Conservation (phyloP, 2,329 filamentous ascomycete genomes). For the Hirsutella thompsonii region DNA sequence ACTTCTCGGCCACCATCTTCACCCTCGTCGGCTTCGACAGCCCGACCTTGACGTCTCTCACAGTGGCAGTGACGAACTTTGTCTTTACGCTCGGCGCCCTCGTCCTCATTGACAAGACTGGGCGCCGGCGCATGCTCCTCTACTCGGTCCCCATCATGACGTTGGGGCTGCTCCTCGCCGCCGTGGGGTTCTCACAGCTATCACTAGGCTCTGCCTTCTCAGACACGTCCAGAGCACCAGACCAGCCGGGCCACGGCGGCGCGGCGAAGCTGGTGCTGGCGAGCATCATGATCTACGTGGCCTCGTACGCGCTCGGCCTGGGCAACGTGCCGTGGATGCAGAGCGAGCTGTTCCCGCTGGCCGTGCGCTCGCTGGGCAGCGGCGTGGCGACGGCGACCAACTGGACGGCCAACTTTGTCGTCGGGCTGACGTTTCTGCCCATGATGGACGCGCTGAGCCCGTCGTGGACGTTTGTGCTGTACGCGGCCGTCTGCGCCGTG, state of each 20-base stretch:
- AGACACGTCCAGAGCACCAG: conserved; percentile 7
- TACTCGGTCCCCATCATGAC: conserved; percentile 79
- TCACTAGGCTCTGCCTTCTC: conserved; percentile 11
- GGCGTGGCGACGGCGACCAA: conserved; percentile 67
- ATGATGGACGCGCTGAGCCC: conserved; percentile 69
- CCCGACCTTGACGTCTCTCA: conserved; percentile 68
- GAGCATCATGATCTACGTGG: conserved; percentile 73
- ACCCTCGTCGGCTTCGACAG: conserved; percentile 63
- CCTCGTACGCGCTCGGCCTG: conserved; percentile 73
- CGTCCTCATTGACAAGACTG: conserved; percentile 64
- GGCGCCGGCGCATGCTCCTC: conserved; percentile 67
- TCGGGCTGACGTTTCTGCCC: conserved; percentile 78
- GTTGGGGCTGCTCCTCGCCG: conserved; percentile 55
- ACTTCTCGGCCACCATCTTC: conserved; percentile 78
- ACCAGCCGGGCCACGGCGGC: conserved; percentile 8
- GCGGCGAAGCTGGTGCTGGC: conserved; percentile 50
- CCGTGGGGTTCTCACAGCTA: conserved; percentile 58
- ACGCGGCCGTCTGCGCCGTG: conserved; percentile 54
- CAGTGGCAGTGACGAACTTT: conserved; percentile 74
- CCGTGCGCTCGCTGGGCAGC: conserved; percentile 59
- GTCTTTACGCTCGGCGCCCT: conserved; percentile 66
- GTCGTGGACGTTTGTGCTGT: conserved; percentile 68
- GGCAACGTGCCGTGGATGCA: conserved; percentile 97
- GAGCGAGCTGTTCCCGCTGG: conserved; percentile 75
- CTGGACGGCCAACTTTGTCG: conserved; percentile 76